These are phyloP conservation scores for Spathaspora boniae DNA, from an alignment of 805 yeast genomes.

Conservation along the genomic window DNA sequence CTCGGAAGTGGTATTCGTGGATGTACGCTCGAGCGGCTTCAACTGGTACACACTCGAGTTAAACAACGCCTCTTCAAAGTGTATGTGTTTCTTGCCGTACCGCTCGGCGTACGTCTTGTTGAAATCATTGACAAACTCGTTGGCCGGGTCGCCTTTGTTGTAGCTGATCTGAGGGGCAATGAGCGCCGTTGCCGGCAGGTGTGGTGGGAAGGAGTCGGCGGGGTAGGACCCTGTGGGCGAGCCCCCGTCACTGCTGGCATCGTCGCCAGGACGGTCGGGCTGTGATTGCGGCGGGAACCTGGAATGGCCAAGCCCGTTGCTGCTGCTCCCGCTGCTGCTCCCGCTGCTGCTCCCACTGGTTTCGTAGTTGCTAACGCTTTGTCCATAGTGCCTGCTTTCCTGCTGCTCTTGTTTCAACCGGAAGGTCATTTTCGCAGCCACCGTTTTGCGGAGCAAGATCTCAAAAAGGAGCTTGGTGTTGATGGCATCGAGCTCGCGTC, in stretches of 20 bases:
- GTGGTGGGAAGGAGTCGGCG: background rate
- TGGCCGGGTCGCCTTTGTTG: background rate
- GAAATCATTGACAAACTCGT: conserved; percentile 17
- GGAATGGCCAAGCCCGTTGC: background rate
- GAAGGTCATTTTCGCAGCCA: conserved; percentile 39
- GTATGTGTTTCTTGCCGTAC: conserved; percentile 10
- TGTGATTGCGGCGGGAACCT: no score
- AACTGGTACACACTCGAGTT: conserved; percentile 21
- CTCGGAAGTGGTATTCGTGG: conserved; percentile 29
- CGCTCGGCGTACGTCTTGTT: conserved; percentile 18
- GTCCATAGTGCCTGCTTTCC: background rate
- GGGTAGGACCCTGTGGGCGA: background rate
- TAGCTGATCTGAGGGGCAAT: no score
- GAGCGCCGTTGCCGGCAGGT: no score
- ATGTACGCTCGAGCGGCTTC: conserved; percentile 30
- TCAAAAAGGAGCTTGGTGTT: conserved; percentile 33
- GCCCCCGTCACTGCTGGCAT: no score
- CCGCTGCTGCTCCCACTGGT: background rate
- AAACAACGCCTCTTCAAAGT: conserved; percentile 11
- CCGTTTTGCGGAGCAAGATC: conserved; percentile 35
- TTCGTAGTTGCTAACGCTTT: background rate
- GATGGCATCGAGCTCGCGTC: conserved; percentile 24
- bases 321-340: background rate
- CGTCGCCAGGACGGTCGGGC: background rate
- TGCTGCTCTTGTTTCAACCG: conserved; percentile 16